Percentiles rank a stretch among this genome's conserved stretches.
These are phyloP conservation scores for Ceraceosorus guamensis DNA, from an alignment of 1,284 basidiomycete genomes.

Conservation along the genomic window DNA sequence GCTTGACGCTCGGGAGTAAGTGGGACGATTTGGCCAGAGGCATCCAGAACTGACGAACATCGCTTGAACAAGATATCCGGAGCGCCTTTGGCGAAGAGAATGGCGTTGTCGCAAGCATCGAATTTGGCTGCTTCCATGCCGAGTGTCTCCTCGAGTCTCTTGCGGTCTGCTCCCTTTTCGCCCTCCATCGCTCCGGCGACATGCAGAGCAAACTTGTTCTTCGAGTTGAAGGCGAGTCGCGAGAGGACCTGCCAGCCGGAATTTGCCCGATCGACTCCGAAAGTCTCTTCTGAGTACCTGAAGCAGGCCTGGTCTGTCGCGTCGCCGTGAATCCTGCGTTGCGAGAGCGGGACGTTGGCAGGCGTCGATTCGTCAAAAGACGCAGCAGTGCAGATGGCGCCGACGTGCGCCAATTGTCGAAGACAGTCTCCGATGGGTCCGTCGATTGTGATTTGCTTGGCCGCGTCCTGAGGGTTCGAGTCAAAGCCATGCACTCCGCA, in stretches of 20 bases:
- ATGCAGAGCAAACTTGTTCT: slow-evolving; percentile 63
- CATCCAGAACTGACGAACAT: slow-evolving; percentile 20
- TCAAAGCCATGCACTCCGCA: slow-evolving; percentile 47
- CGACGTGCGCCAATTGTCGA: slow-evolving; percentile 49
- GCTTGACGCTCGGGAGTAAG: slow-evolving; percentile 12
- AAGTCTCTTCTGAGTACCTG: slow-evolving; percentile 56
- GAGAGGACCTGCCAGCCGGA: slow-evolving; percentile 49
- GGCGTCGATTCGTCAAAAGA: slow-evolving; percentile 52
- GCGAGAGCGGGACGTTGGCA: slow-evolving; percentile 48
- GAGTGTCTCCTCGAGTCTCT: slow-evolving; percentile 40
- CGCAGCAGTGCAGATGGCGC: slow-evolving; percentile 61
- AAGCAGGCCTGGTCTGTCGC: slow-evolving; percentile 62
- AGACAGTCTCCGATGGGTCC: slow-evolving; percentile 12
- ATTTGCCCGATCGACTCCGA: slow-evolving; percentile 42
- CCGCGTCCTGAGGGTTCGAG: slow-evolving; percentile 14
- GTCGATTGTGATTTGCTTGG: slow-evolving; percentile 18
- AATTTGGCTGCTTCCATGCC: slow-evolving; percentile 31
- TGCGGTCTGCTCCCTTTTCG: slow-evolving; percentile 53
- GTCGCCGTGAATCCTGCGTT: slow-evolving; percentile 58
- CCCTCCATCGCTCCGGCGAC: slow-evolving; percentile 23
- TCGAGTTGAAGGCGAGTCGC: slow-evolving; percentile 58
- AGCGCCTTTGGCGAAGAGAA: slow-evolving; percentile 35
- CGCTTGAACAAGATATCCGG: slow-evolving; percentile 51
- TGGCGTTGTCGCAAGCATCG: slow-evolving; percentile 4
- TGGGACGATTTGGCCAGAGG: slow-evolving; percentile 49